Base-by-base conservation (phyloP, 2,329 filamentous ascomycete genomes). In the Aspergillus sp. region DNA sequence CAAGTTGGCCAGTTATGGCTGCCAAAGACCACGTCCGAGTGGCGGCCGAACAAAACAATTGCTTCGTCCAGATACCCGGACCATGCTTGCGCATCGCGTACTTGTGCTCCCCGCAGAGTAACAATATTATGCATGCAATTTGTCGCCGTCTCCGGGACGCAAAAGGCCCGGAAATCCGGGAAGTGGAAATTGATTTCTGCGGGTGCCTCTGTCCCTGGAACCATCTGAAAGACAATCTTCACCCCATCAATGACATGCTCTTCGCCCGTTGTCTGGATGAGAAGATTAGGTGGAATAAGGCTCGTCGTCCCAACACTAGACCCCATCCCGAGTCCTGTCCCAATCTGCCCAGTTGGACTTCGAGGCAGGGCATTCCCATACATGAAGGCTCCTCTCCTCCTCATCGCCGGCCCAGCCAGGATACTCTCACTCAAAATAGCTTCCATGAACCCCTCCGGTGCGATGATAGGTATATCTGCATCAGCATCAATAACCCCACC, bases 1-100 rank as follows among this genome's bases (percentile, higher is more conserved):
- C 74, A 79, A 0, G 74, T 78, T n/a, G 76, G 77, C 76, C 76
- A 79, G 57, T 75, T 65, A 60, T 79, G 76, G 20, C 70, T 66
- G 1, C 67, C 68, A 51, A 78, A 77, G 3, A 76, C 51, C 2
- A 77, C 71, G 5, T 76, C 68, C 1, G 71, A 48, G 4, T 66
- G 56, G 2, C 61, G 47, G 0, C 69, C 71, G 51, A 69, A 78
- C n/a, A 77, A 44, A 12, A 64, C 65, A 18, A 77, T 66, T 5
- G 73, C 63, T 75, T 55, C 78, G 63, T 75, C 72, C 8, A 79
- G 58, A 45, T 77, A 76, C 15, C 63, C 58, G 3, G 73, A 68
- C 77, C 76, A 80, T 2, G 65, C 66, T 22, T 74, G 70, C 1
- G 76, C 69, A 60, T 80, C 77, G 11, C 76, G 67, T 3, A 79